These are phyloP conservation scores for Auriculariales sp. DNA, from an alignment of 768 basidiomycete species.

Conservation along the genomic window DNA sequence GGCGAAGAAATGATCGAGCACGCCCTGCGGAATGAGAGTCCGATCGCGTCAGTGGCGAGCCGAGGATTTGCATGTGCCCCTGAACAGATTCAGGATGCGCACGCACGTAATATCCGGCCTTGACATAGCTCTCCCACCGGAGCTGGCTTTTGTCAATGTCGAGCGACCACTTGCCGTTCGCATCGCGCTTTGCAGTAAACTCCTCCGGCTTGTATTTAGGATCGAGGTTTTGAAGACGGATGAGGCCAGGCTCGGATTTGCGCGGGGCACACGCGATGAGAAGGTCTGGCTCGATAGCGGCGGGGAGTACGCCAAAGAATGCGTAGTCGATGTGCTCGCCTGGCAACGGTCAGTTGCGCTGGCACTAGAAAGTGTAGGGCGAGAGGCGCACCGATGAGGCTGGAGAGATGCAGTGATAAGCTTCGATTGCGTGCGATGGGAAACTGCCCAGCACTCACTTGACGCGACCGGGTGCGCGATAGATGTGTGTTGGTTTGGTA, in stretches of 20 bases:
- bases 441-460: slow-evolving; percentile 32
- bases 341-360: slow-evolving; percentile 15
- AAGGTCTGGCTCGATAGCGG: slow-evolving; percentile 76
- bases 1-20: slow-evolving; percentile 47
- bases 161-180: slow-evolving; percentile 43
- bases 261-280: slow-evolving; percentile 58
- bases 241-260: slow-evolving; percentile 19
- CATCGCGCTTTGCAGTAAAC: slow-evolving; percentile 18
- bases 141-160: slow-evolving; percentile 57
- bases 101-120: slow-evolving; percentile 70
- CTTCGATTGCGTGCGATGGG: background rate
- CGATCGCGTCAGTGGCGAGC: background rate
- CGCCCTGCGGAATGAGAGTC: slow-evolving; percentile 38
- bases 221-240: slow-evolving; percentile 19
- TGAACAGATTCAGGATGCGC: slow-evolving; percentile 2
- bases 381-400: slow-evolving; percentile 22
- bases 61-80: background rate
- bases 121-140: slow-evolving; percentile 80
- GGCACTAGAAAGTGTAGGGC: slow-evolving; percentile 13
- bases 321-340: slow-evolving; percentile 81
- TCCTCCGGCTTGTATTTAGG: slow-evolving; percentile 32
- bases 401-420: slow-evolving; percentile 6
- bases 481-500: slow-evolving; percentile 51
- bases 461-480: slow-evolving; percentile 66
- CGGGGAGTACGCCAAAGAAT: slow-evolving; percentile 69